Percentiles rank a stretch among this genome's conserved stretches.
These are phyloP conservation scores for Plasmopara viticola DNA, from an alignment of 352 stramenopile species.

Conservation along the genomic window DNA sequence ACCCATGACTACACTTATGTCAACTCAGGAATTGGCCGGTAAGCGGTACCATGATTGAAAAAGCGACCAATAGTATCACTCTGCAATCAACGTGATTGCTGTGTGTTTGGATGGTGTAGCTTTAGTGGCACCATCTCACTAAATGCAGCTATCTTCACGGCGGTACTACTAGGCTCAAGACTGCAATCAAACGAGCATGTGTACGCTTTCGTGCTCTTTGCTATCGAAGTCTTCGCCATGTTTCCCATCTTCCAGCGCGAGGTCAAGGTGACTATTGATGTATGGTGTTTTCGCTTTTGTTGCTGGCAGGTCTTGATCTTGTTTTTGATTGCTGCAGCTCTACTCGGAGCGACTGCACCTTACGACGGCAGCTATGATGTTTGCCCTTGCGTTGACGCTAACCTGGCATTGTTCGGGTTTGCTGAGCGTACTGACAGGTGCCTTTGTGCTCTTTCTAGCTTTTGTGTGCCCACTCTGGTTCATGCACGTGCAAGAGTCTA, in stretches of 20 bases:
- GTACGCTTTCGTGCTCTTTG: slow-evolving; percentile 87
- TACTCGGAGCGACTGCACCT: slow-evolving; percentile 66
- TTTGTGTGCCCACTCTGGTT: slow-evolving; percentile 87
- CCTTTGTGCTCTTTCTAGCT: slow-evolving; percentile 74
- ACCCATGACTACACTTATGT: slow-evolving; percentile 89
- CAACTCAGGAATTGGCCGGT: slow-evolving; percentile 73
- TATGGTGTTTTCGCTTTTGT: slow-evolving; percentile 1
- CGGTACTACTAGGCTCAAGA: slow-evolving; percentile 86
- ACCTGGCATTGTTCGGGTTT: slow-evolving; percentile 69
- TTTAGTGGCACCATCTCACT: slow-evolving; percentile 88
- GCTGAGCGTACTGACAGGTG: slow-evolving; percentile 52
- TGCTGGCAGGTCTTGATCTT: neutral
- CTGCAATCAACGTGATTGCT: too few species aligned
- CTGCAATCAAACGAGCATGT: slow-evolving; percentile 88
- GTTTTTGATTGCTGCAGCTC: slow-evolving; percentile 26
- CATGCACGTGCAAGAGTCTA: slow-evolving; percentile 87
- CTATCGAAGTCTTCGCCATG: slow-evolving; percentile 88
- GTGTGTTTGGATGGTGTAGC: slow-evolving; percentile 17
- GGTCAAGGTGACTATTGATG: slow-evolving; percentile 50
- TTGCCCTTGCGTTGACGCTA: slow-evolving; percentile 60
- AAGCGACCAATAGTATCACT: neutral
- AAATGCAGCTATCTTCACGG: slow-evolving; percentile 90
- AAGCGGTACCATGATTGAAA: slow-evolving; percentile 6
- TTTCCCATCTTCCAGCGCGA: slow-evolving; percentile 84
- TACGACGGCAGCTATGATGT: slow-evolving; percentile 58